A percentile compares a stretch with the other conserved stretches of the same genome.
These are phyloP conservation scores for Russula brevipes DNA, from an alignment of 768 basidiomycete genomes.

Conservation along the genomic window DNA sequence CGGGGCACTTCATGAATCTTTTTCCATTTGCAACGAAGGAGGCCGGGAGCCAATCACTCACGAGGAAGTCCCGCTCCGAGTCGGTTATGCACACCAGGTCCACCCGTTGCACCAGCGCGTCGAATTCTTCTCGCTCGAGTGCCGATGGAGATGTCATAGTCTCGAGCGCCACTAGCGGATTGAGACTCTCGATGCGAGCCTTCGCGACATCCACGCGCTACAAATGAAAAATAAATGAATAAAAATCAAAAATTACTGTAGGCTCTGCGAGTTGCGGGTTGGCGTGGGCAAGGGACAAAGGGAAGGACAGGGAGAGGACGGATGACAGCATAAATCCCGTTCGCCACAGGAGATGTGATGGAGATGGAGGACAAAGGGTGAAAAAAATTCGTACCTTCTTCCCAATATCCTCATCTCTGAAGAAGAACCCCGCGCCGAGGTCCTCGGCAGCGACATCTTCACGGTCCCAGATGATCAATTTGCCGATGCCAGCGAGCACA, in stretches of 20 bases:
- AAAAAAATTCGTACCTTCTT: slow-evolving; percentile 58
- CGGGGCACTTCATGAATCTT: neutral
- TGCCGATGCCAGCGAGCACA: slow-evolving; percentile 93
- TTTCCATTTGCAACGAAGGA: slow-evolving; percentile 12
- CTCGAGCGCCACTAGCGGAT: slow-evolving; percentile 85
- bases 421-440: slow-evolving; percentile 89
- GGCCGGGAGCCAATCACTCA: slow-evolving; percentile 39
- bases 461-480: slow-evolving; percentile 76
- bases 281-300: neutral
- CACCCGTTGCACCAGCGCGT: slow-evolving; percentile 54
- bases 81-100: slow-evolving; percentile 90
- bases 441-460: slow-evolving; percentile 76
- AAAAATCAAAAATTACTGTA: slow-evolving; percentile 27
- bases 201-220: slow-evolving; percentile 86
- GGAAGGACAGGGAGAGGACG: neutral
- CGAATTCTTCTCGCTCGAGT: slow-evolving; percentile 49
- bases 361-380: neutral
- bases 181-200: slow-evolving; percentile 79
- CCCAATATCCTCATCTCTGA: slow-evolving; percentile 89
- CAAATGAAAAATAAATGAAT: slow-evolving; percentile 14
- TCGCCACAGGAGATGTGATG: neutral
- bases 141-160: slow-evolving; percentile 49
- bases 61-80: slow-evolving; percentile 60
- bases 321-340: neutral
- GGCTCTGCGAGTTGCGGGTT: slow-evolving; percentile 31